Evolutionary conservation across 352 stramenopile species (phyloP).

Genomic region (Thalassiosira ordinaria): DNA sequence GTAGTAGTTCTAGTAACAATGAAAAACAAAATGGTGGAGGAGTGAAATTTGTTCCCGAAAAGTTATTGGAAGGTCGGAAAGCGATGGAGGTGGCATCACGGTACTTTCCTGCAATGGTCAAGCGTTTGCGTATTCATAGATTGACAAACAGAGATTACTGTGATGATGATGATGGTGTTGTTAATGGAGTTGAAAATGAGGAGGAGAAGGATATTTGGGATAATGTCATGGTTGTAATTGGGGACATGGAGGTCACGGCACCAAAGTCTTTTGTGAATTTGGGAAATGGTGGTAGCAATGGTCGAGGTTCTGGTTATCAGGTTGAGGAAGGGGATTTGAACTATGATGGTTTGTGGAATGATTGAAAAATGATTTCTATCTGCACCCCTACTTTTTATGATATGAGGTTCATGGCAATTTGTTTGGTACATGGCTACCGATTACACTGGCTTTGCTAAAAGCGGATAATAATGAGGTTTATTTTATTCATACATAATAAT

Average conservation of each 20-base stretch:
- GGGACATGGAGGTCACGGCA: conserved; percentile 30
- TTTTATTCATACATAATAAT: too few species aligned
- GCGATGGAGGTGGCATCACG: conserved; percentile 22
- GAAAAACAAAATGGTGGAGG: conserved; percentile 5
- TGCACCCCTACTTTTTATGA: too few species aligned
- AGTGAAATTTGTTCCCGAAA: conserved; percentile 38
- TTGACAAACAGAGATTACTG: too few species aligned
- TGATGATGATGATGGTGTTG: too few species aligned
- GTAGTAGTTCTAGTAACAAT: too few species aligned
- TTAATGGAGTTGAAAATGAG: not conserved
- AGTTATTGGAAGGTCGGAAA: conserved; percentile 18
- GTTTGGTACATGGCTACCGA: too few species aligned
- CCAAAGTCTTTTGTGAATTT: conserved; percentile 24
- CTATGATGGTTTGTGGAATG: conserved; percentile 33
- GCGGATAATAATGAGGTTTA: too few species aligned
- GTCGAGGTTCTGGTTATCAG: too few species aligned
- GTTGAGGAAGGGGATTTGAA: not conserved
- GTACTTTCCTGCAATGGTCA: conserved; percentile 39
- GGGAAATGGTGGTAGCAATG: not conserved
- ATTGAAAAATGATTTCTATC: conserved; percentile 11
- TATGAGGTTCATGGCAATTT: too few species aligned
- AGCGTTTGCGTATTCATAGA: conserved; percentile 16
- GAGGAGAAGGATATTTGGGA: not conserved
- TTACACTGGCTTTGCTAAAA: too few species aligned
- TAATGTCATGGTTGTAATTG: conserved; percentile 38